Conservation (phyloP, 441 rosid genomes). For the Arabidopsis hybrid region DNA sequence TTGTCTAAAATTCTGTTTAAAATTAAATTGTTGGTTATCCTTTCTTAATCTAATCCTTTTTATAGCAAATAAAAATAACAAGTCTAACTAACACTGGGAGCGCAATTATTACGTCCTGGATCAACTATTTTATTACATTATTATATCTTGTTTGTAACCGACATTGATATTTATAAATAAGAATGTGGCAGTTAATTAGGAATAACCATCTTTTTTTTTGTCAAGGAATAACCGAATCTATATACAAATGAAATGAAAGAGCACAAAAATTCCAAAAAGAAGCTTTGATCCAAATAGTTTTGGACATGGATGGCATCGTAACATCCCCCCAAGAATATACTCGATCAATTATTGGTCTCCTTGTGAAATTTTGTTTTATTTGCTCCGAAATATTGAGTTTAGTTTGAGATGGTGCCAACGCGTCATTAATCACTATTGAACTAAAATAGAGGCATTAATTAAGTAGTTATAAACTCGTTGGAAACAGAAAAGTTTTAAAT, state of each 20-base stretch:
- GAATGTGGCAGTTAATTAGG: background rate
- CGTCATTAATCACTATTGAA: background rate
- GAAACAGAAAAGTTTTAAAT: background rate
- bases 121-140: background rate
- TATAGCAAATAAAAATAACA: background rate
- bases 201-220: background rate
- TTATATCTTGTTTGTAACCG: conserved; percentile 16
- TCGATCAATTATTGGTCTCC: too few relatives aligned
- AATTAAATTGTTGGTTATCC: background rate
- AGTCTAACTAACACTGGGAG: conserved; percentile 25
- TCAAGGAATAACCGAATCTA: conserved; percentile 20
- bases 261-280: conserved; percentile 20
- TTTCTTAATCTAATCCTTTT: conserved; percentile 6
- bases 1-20: too few relatives aligned
- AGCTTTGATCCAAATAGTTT: conserved; percentile 1
- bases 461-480: background rate
- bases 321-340: background rate
- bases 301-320: background rate
- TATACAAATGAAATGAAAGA: background rate
- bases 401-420: background rate
- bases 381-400: too few relatives aligned
- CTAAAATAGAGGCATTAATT: background rate
- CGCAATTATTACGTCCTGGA: conserved; percentile 20
- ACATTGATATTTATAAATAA: background rate
- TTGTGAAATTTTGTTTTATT: too few relatives aligned